A percentile compares a stretch with the other conserved stretches of the same genome.
Evolutionary conservation across 2,329 filamentous ascomycete species (phyloP).

Genomic region (Metarhizium sp.): DNA sequence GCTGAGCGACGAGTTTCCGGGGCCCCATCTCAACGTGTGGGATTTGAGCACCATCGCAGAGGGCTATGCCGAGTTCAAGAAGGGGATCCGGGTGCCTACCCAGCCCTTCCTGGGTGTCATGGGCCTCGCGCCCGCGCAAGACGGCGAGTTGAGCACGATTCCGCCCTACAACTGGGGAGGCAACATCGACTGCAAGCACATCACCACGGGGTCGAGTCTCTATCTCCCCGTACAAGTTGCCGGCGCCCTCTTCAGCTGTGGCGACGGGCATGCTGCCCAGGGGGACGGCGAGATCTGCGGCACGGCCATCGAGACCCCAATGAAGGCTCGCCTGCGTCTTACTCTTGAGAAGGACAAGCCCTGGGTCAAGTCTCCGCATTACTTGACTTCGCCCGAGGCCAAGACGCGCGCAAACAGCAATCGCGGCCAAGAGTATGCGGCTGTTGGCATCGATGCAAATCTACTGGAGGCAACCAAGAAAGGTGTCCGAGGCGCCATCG

Average conservation of each 20-base stretch:
- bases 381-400: conserved; percentile 24
- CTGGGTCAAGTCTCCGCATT: conserved; percentile 39
- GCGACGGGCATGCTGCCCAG: conserved; percentile 45
- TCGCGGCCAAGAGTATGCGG: conserved; percentile 31
- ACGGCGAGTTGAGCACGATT: conserved; percentile 37
- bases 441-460: conserved; percentile 36
- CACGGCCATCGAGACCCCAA: conserved; percentile 45
- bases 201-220: conserved; percentile 35
- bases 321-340: conserved; percentile 38
- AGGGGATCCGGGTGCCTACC: conserved; percentile 37
- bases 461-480: conserved; percentile 37
- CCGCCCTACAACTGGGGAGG: conserved; percentile 41
- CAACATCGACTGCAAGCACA: conserved; percentile 44
- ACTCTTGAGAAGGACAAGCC: conserved; percentile 35
- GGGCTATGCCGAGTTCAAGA: conserved; percentile 31
- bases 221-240: conserved; percentile 39
- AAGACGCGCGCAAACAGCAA: conserved; percentile 7
- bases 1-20: conserved; percentile 35
- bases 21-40: conserved; percentile 38
- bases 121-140: conserved; percentile 36
- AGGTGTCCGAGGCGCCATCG: conserved; percentile 36
- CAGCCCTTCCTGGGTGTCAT: conserved; percentile 43
- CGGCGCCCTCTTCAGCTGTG: conserved; percentile 43
- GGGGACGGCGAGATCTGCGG: conserved; percentile 46
- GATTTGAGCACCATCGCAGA: conserved; percentile 20